Evolutionary conservation across 2,329 filamentous ascomycete genomes (phyloP).

Genomic region (Huntiella abstrusa): DNA sequence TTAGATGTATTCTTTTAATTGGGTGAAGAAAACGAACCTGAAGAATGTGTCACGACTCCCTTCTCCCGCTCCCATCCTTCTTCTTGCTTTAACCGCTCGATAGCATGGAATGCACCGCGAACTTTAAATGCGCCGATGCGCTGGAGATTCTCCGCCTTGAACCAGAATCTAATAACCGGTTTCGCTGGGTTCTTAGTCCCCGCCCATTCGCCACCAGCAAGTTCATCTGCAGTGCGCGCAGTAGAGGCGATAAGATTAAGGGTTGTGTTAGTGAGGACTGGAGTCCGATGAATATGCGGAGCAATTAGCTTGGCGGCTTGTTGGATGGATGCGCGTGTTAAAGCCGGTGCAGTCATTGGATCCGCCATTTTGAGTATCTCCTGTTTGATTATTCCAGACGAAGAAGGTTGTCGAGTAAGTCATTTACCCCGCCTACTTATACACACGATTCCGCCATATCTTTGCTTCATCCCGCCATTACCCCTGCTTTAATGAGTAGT

Average conservation of each 20-base stretch:
- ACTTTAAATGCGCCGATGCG: slow-evolving; percentile 84
- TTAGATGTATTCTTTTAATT: neutral
- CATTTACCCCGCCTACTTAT: too few species aligned
- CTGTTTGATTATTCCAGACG: neutral
- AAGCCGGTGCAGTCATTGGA: slow-evolving; percentile 35
- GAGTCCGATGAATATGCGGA: slow-evolving; percentile 63
- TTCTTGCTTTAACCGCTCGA: slow-evolving; percentile 47
- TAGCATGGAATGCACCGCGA: slow-evolving; percentile 73
- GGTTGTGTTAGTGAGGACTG: slow-evolving; percentile 61
- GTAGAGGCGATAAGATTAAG: slow-evolving; percentile 58
- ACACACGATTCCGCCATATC: too few species aligned
- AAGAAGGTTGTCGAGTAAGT: neutral
- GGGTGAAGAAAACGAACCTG: slow-evolving; percentile 33
- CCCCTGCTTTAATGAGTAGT: too few species aligned
- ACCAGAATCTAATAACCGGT: slow-evolving; percentile 58
- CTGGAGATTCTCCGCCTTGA: slow-evolving; percentile 94
- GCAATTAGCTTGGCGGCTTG: slow-evolving; percentile 56
- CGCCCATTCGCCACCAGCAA: slow-evolving; percentile 37
- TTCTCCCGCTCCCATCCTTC: slow-evolving; percentile 40
- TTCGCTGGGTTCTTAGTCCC: slow-evolving; percentile 42
- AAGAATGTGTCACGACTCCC: slow-evolving; percentile 81
- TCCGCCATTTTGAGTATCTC: slow-evolving; percentile 28
- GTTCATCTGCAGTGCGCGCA: slow-evolving; percentile 35
- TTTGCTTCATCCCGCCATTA: too few species aligned
- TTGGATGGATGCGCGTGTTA: slow-evolving; percentile 54